These are phyloP conservation scores for Sanghuangporus weigelae DNA, from an alignment of 1,284 basidiomycete species.

Conservation along the genomic window DNA sequence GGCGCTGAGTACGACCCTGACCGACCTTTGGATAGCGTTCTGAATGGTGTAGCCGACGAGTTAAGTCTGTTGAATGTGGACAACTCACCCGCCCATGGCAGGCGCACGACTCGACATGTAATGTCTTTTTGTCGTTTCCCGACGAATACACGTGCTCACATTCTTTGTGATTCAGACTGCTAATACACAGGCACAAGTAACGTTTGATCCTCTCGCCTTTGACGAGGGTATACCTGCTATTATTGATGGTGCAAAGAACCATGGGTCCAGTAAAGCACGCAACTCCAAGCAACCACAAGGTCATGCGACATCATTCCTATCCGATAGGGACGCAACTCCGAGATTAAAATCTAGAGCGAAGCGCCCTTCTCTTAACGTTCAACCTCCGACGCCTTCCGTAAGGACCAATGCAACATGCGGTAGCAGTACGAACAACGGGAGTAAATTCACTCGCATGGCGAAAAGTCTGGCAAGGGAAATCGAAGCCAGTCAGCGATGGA, in stretches of 20 bases:
- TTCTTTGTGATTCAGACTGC: not conserved
- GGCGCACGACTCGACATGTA: conserved; percentile 33
- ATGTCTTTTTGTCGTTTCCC: not conserved
- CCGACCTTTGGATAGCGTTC: conserved; percentile 69
- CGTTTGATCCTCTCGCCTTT: conserved; percentile 16
- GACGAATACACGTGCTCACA: not conserved
- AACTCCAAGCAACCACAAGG: not conserved
- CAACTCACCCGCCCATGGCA: conserved; percentile 28
- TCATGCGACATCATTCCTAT: conserved; percentile 16
- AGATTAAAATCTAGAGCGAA: conserved; percentile 25
- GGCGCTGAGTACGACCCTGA: conserved; percentile 87
- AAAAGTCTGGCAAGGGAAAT: conserved; percentile 50
- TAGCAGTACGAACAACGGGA: conserved; percentile 16
- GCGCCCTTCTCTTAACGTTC: conserved; percentile 46
- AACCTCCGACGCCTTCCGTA: conserved; percentile 50
- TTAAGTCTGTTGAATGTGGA: conserved; percentile 38
- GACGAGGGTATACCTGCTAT: not conserved
- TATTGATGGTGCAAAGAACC: conserved; percentile 3
- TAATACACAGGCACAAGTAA: conserved; percentile 9
- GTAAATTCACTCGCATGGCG: conserved; percentile 54
- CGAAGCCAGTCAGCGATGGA: conserved; percentile 34
- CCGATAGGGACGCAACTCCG: conserved; percentile 27
- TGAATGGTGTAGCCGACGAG: conserved; percentile 49
- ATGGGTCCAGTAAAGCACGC: not conserved
- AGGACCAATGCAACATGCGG: conserved; percentile 21